Base-by-base conservation (phyloP, 306 rosid species). In the Dalbergia cochinchinensis region DNA sequence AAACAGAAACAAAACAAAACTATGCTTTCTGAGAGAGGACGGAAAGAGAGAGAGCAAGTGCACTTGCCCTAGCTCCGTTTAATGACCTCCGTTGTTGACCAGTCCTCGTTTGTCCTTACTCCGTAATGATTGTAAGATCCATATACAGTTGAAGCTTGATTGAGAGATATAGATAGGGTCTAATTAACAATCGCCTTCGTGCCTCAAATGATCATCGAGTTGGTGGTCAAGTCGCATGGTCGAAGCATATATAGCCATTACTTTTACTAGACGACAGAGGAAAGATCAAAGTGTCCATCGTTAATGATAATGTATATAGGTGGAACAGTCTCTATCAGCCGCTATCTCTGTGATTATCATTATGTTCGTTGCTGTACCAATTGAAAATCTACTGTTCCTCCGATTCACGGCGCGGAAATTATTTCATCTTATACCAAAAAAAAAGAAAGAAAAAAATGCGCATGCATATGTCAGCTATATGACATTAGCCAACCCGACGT, bases 211-310 rank as follows among this genome's bases (percentile, higher is more conserved):
- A 34, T 50, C 60, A 69, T 69, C 45, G 7, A 13, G 0, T 50
- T 15, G 61, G 58, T 31, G 42, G 53, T 14, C 53, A 66, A 16
- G 10, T 34, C 6, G 20, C 15, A 26, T 5, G 41, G 3, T 42
- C 3, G 41, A 37, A 37, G 1, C 41, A 4, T 8, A 37, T 13
- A 0, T 44, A 33, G 34, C 67, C 22, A 64, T n/a, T 35, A 64
- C 71, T 41, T 41, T 5, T 11, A 45, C 9, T 33, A 50, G 75
- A n/a, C 14, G 70, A 63, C 51, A 48, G 48, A 19, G 59, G 11
- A 75, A 7, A 20, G 35, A 45, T 63, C 80, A 75, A 75, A 62
- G 34, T 31, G 10, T 26, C 35, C 19, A 15, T 6, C 42, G n/a
- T 11, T 20, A 48, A 75, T 6, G 47, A 11, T 18, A 60, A 59